phyloP scores from a whole-genome alignment of 169 alveolate species.

The Plasmodium adleri region DNA sequence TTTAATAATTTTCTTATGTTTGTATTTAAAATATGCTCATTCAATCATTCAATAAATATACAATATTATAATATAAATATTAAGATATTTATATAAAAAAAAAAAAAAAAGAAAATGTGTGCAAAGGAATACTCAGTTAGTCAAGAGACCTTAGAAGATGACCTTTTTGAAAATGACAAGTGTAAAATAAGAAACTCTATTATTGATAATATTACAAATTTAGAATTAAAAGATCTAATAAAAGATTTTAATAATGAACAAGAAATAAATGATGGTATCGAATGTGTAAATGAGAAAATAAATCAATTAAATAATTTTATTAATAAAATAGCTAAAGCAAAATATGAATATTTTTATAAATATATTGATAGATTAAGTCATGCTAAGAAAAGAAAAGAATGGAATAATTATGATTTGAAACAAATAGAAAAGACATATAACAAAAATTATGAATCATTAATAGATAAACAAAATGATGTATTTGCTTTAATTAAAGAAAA shows the following conservation, averaged over 20 bases:
- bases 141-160: slow-evolving; percentile 2
- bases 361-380: slow-evolving; percentile 37
- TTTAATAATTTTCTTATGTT: too few relatives aligned
- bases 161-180: neutral
- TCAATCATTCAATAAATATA: neutral
- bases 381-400: slow-evolving; percentile 16
- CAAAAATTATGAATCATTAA: slow-evolving; percentile 28
- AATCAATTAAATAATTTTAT: slow-evolving; percentile 51
- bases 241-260: slow-evolving; percentile 44
- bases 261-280: slow-evolving; percentile 45
- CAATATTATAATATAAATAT: neutral
- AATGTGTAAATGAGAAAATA: slow-evolving; percentile 39
- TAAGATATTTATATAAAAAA: neutral
- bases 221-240: slow-evolving; percentile 43
- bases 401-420: slow-evolving; percentile 26
- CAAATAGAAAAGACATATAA: slow-evolving; percentile 15
- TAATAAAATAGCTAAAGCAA: slow-evolving; percentile 47
- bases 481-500: slow-evolving; percentile 39
- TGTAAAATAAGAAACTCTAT: neutral
- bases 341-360: slow-evolving; percentile 64
- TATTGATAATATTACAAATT: slow-evolving; percentile 24
- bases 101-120: neutral
- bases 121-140: neutral
- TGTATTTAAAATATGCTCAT: too few relatives aligned
- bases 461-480: slow-evolving; percentile 11